A percentile compares a stretch with the other conserved stretches of the same genome.
These are phyloP conservation scores for Hyaloscypha bicolor DNA, from an alignment of 495 filamentous ascomycete species.

Conservation along the genomic window DNA sequence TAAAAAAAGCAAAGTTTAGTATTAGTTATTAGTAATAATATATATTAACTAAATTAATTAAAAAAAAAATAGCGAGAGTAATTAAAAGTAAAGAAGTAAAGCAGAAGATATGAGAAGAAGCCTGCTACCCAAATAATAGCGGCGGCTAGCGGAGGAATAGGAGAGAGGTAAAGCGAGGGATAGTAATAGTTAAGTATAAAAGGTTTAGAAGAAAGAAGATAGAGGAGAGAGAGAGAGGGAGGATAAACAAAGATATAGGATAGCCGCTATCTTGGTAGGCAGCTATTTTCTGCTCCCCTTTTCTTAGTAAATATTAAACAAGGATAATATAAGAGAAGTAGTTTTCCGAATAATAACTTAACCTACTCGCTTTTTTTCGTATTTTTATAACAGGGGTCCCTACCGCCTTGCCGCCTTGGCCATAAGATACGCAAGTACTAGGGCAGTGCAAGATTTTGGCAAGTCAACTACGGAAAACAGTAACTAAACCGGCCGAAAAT, in stretches of 20 bases:
- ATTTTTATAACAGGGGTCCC: too few relatives aligned
- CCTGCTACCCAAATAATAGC: slow-evolving; percentile 19
- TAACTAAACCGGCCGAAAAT: neutral
- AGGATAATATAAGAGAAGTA: too few relatives aligned
- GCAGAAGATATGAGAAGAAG: slow-evolving; percentile 15
- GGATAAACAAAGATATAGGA: slow-evolving; percentile 8
- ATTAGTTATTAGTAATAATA: slow-evolving; percentile 16
- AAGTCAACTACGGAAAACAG: neutral
- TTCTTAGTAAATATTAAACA: too few relatives aligned
- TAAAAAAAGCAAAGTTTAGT: slow-evolving; percentile 17
- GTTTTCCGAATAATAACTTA: too few relatives aligned
- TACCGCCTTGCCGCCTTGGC: too few relatives aligned
- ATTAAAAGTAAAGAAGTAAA: slow-evolving; percentile 22
- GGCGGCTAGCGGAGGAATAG: slow-evolving; percentile 12
- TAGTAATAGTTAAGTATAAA: slow-evolving; percentile 15
- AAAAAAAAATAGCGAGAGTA: slow-evolving; percentile 5
- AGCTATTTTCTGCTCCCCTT: slow-evolving; percentile 20
- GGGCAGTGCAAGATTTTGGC: neutral
- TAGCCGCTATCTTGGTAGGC: slow-evolving; percentile 5
- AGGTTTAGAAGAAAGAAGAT: slow-evolving; percentile 24
- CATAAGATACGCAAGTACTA: neutral
- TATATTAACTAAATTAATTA: slow-evolving; percentile 21
- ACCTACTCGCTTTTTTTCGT: too few relatives aligned
- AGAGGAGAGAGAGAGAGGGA: slow-evolving; percentile 14
- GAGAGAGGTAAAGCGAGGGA: slow-evolving; percentile 18